A percentile compares a stretch with the other conserved stretches of the same genome.
Evolutionary conservation across 1,284 basidiomycete species (phyloP).

Genomic region (Rhodotorula sp.): DNA sequence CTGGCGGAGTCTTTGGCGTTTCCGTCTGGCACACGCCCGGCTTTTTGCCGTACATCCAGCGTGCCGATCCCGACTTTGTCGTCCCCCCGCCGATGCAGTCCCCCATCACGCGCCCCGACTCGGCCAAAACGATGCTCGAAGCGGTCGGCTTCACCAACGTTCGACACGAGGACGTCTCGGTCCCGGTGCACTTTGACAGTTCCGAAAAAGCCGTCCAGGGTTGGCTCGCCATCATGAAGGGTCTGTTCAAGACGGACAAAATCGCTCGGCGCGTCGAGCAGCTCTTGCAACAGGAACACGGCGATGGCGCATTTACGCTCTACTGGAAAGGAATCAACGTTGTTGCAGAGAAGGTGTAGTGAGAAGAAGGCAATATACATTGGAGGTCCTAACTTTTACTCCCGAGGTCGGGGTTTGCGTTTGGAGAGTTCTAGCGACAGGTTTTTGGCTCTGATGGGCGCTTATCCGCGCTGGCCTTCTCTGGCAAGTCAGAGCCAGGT

Average conservation of each 20-base stretch:
- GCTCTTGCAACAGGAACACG: not conserved
- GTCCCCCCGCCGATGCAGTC: not conserved
- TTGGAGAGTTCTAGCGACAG: too few species aligned
- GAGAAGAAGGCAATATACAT: not conserved
- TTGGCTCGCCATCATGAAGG: not conserved
- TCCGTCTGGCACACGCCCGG: slow-evolving; percentile 5
- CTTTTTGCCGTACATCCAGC: slow-evolving; percentile 8
- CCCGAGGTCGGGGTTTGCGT: too few species aligned
- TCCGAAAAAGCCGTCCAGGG: not conserved
- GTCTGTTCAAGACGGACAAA: not conserved
- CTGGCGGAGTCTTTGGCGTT: not conserved
- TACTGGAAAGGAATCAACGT: slow-evolving; percentile 1
- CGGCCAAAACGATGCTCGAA: not conserved
- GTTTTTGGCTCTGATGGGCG: too few species aligned
- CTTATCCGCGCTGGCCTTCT: too few species aligned
- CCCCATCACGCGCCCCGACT: not conserved
- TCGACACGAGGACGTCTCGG: not conserved
- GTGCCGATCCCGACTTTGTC: slow-evolving; percentile 1
- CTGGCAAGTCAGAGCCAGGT: too few species aligned
- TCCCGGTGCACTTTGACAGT: not conserved
- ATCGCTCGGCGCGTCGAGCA: not conserved
- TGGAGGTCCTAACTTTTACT: too few species aligned
- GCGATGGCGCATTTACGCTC: slow-evolving; percentile 1
- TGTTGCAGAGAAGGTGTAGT: slow-evolving; percentile 4
- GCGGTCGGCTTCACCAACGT: not conserved